A percentile compares a stretch with the other conserved stretches of the same genome.
phyloP scores from a whole-genome alignment of 305 asterid species.

The Andrographis paniculata region DNA sequence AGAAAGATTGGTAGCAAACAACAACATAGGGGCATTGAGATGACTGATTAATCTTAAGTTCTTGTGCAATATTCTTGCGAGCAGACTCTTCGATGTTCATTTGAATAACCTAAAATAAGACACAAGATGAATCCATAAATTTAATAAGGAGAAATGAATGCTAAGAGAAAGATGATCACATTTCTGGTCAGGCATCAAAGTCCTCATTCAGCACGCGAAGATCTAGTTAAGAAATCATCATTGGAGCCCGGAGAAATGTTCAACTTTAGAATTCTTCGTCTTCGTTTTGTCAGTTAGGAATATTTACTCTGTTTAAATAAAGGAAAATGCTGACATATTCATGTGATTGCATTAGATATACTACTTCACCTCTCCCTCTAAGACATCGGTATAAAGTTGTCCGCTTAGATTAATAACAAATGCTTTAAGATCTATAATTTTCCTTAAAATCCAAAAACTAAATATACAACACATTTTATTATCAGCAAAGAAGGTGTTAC shows the following conservation, averaged over 20 bases:
- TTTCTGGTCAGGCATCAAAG: neutral
- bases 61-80: constrained; percentile 83
- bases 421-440: neutral
- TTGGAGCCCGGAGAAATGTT: too few relatives aligned
- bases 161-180: too few relatives aligned
- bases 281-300: too few relatives aligned
- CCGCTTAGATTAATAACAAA: too few relatives aligned
- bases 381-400: too few relatives aligned
- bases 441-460: neutral
- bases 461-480: neutral
- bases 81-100: constrained; percentile 90
- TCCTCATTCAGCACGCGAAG: too few relatives aligned
- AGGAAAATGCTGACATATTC: neutral
- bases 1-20: constrained; percentile 84
- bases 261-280: too few relatives aligned
- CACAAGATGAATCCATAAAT: constrained; percentile 12
- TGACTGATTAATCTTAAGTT: constrained; percentile 91
- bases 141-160: neutral
- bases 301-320: too few relatives aligned
- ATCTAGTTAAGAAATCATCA: too few relatives aligned
- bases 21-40: constrained; percentile 89
- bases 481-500: neutral
- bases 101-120: constrained; percentile 74
- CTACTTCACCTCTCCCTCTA: too few relatives aligned
- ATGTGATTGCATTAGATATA: too few relatives aligned